phyloP scores from a whole-genome alignment of 1,139 yeast genomes.

The Taphrina pruni region DNA sequence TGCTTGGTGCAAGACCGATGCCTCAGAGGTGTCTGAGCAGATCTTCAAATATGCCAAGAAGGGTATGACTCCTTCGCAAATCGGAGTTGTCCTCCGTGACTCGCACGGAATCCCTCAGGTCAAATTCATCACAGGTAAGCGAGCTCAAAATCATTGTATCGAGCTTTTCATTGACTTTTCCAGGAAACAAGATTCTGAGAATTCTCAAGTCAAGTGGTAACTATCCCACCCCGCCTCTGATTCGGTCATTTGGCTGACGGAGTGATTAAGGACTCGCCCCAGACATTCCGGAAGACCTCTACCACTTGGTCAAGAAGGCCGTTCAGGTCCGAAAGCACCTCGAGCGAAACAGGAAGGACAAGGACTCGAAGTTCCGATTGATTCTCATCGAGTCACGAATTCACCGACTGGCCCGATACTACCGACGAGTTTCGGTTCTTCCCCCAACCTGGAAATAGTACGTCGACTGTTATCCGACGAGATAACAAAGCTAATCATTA shows the following conservation, averaged over 20 bases:
- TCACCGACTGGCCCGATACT: constrained; percentile 95
- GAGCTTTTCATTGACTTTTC: background rate
- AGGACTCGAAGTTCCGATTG: constrained; percentile 99
- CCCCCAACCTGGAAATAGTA: constrained; percentile 62
- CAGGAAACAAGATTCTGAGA: constrained; percentile 92
- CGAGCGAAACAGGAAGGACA: constrained; percentile 99
- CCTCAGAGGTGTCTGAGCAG: constrained; percentile 97
- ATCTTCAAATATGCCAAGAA: constrained; percentile 99
- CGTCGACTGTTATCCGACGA: constrained; percentile 56
- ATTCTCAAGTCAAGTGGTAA: constrained; percentile 97
- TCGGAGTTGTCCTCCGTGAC: constrained; percentile 99
- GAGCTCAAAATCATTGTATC: background rate
- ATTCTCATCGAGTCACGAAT: constrained; percentile 99
- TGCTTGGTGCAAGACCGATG: constrained; percentile 97
- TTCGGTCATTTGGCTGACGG: constrained; percentile 54
- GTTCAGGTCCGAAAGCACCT: constrained; percentile 99
- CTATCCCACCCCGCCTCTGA: constrained; percentile 52
- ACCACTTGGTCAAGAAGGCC: constrained; percentile 99
- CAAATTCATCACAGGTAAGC: constrained; percentile 87
- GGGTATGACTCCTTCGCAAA: constrained; percentile 99
- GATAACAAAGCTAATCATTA: constrained; percentile 37
- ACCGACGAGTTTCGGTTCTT: constrained; percentile 42
- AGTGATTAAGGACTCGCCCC: constrained; percentile 77
- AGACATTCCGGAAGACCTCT: constrained; percentile 99
- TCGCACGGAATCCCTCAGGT: constrained; percentile 99